Base-by-base conservation (phyloP, 306 rosid genomes). In the Datisca glomerata region DNA sequence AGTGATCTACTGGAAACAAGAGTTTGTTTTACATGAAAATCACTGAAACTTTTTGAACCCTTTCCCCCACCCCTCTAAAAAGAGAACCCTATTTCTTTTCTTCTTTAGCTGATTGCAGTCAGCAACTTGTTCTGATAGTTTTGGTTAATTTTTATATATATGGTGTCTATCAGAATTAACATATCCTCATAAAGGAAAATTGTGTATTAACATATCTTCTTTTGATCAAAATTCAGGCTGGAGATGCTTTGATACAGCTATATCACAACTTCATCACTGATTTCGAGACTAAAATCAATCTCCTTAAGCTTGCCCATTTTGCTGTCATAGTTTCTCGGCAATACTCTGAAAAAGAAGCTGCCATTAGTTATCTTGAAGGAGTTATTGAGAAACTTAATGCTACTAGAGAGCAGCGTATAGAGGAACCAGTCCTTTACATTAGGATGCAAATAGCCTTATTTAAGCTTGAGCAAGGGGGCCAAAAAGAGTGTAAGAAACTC, bases 231-330 rank as follows among this genome's bases (percentile, higher is more conserved):
- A n/a, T 55, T 66, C 85, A 91, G 99, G 94, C 99, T 42, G 99
- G 99, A 1, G 99, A 91, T 68, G 99, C 96, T 47, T 65, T 91
- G 34, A 91, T 91, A 43, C 99, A 85, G 63, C 55, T 91, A 33
- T 91, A 91, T 60, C 77, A 91, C 67, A 91, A 91, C 61, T 91
- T 91, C 85, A 85, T 91, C 73, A 85, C 99, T 0, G 96, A 91
- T 69, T 91, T 91, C 23, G 99, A 91, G 78, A 91, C 99, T 12
- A 91, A 91, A 60, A 84, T 91, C 66, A 91, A 91, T 66, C 96
- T 80, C 57, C 92, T 91, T 68, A 91, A 91, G 80, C 96, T 91
- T 60, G 99, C 99, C 11, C 99, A 91, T 72, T 85, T 91, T 69
- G 92, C 94, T 21, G 99, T 91, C 48, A 85, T 81, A 56, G 99